These are phyloP conservation scores for Chrysoporthe puriensis DNA, from an alignment of 2,329 filamentous ascomycete genomes.

Conservation along the genomic window DNA sequence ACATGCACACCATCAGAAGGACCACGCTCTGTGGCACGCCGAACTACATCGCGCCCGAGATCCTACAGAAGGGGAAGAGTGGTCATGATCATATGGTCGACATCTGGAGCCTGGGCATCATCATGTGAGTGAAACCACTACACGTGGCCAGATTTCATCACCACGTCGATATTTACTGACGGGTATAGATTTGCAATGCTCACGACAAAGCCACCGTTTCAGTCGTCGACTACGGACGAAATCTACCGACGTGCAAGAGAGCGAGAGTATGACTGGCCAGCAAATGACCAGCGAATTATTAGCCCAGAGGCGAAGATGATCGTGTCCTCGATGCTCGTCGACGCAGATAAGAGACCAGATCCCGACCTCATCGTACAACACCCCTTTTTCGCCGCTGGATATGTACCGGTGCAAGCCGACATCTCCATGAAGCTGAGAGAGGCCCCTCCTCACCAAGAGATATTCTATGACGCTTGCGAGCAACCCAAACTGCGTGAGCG, in stretches of 20 bases:
- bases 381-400: slow-evolving; percentile 76
- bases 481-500: slow-evolving; percentile 48
- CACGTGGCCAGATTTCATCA: not conserved
- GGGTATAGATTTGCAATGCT: slow-evolving; percentile 83
- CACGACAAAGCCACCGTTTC: slow-evolving; percentile 93
- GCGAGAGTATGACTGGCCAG: slow-evolving; percentile 81
- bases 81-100: slow-evolving; percentile 98
- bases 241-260: slow-evolving; percentile 75
- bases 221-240: slow-evolving; percentile 85
- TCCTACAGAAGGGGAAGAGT: slow-evolving; percentile 89
- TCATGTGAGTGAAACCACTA: slow-evolving; percentile 65
- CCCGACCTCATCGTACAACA: slow-evolving; percentile 81
- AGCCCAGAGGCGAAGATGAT: slow-evolving; percentile 77
- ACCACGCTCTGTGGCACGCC: slow-evolving; percentile 96
- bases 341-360: slow-evolving; percentile 73
- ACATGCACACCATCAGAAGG: slow-evolving; percentile 80
- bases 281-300: slow-evolving; percentile 69
- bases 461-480: slow-evolving; percentile 59
- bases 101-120: slow-evolving; percentile 97
- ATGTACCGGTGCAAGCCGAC: slow-evolving; percentile 66
- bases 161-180: slow-evolving; percentile 32
- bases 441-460: slow-evolving; percentile 57
- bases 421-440: slow-evolving; percentile 64
- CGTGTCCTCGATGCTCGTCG: slow-evolving; percentile 74
- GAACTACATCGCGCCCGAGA: slow-evolving; percentile 97